phyloP scores from a whole-genome alignment of 768 basidiomycete genomes.

The Pleurotus tuber-regium region DNA sequence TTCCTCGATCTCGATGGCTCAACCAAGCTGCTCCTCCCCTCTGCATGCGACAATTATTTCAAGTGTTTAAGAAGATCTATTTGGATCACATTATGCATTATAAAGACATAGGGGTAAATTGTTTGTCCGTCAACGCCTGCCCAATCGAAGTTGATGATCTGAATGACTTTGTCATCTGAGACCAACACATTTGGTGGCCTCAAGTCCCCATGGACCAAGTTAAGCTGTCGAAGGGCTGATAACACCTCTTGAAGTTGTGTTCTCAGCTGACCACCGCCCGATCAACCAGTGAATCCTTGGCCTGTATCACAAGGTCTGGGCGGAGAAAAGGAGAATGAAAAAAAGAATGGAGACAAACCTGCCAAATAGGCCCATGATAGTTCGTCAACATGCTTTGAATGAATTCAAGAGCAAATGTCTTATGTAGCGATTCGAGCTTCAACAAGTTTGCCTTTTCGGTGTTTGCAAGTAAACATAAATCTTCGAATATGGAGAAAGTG shows the following conservation, averaged over 20 bases:
- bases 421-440: conserved; percentile 76
- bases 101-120: not conserved
- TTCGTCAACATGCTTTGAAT: conserved; percentile 96
- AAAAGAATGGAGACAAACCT: no score
- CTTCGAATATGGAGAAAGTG: conserved; percentile 87
- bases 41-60: no score
- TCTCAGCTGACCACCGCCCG: no score
- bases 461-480: conserved; percentile 86
- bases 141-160: not conserved
- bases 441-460: conserved; percentile 79
- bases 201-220: not conserved
- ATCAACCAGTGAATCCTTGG: no score
- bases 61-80: no score
- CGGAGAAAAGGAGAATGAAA: no score
- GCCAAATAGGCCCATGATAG: conserved; percentile 81
- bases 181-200: not conserved
- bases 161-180: not conserved
- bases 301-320: no score
- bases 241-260: not conserved
- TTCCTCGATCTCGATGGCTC: no score
- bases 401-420: conserved; percentile 93
- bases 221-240: not conserved
- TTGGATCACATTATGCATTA: no score
- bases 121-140: not conserved
- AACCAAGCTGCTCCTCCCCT: no score